A percentile compares a stretch with the other conserved stretches of the same genome.
phyloP scores from a whole-genome alignment of 176 grass and related monocot genomes.

The Cenchrus fungigraminus region DNA sequence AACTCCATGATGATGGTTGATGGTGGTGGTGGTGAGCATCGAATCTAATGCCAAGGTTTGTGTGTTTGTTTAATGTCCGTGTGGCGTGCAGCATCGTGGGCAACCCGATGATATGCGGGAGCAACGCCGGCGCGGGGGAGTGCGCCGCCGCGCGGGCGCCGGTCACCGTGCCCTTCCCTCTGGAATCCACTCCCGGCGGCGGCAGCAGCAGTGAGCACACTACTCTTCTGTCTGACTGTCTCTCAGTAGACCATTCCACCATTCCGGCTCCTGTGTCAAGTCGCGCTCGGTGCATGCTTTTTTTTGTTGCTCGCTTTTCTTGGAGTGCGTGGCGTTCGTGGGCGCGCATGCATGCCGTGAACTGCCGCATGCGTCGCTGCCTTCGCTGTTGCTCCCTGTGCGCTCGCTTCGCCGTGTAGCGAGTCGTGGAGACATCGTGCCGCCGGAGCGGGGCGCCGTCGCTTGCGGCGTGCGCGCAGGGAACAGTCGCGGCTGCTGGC shows the following conservation, averaged over 20 bases:
- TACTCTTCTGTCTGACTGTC: background rate
- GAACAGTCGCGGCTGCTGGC: background rate
- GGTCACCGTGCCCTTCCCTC: conserved; percentile 55
- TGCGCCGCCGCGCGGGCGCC: conserved; percentile 66
- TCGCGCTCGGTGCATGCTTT: background rate
- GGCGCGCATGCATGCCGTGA: background rate
- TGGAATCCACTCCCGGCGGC: conserved; percentile 64
- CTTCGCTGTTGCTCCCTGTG: background rate
- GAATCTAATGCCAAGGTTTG: conserved; percentile 5
- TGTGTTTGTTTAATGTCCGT: background rate
- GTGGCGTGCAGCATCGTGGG: conserved; percentile 78
- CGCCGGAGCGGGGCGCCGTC: background rate
- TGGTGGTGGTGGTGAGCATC: background rate
- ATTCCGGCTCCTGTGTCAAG: conserved; percentile 15
- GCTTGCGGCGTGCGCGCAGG: conserved; percentile 23
- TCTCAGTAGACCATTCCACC: background rate
- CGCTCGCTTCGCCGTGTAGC: conserved; percentile 17
- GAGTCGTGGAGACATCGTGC: conserved; percentile 2
- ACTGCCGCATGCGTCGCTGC: background rate
- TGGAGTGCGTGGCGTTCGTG: conserved; percentile 3
- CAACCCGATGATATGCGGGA: conserved; percentile 88
- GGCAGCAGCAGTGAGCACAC: conserved; percentile 45
- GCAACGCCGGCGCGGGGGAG: conserved; percentile 40
- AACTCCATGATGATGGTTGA: background rate
- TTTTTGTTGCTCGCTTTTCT: conserved; percentile 22